Base-by-base conservation (phyloP, 345 rosid species). In the Salix koriyanagi region DNA sequence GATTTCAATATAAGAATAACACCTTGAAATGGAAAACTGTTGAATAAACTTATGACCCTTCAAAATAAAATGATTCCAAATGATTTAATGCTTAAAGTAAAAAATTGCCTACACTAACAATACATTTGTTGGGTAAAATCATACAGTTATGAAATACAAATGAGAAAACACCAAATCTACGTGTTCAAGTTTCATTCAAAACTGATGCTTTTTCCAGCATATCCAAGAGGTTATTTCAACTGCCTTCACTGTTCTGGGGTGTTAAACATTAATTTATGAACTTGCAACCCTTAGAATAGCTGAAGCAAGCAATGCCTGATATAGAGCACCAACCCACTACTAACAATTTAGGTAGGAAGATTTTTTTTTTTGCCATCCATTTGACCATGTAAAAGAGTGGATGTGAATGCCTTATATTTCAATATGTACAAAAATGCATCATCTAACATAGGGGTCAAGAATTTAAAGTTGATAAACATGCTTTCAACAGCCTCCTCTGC, bases 401-500 rank as follows among this genome's bases (percentile, higher is more conserved):
- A n/a, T 23, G 30, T 26, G 19, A 62, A 5, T 23, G 16, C 66
- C 14, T 23, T 6, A 62, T 23, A 26, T 12, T 30, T 62, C 66
- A 62, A 30, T 10, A 62, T 10, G 66, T 26, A 12, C 5, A 62
- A 15, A 62, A 62, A 62, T 25, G 18, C 66, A 62, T 62, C 48
- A 44, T 46, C 18, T 13, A 6, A 41, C 0, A 64, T 7, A 15
- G 42, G 39, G 42, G 28, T 37, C 19, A 36, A 28, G n/a, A 64
- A 34, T 41, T 5, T 44, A 64, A 39, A 67, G 76, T 72, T 62
- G 77, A 32, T 68, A 58, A 70, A 23, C 87, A 75, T 91, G 93
- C 98, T 95, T 84, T 91, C 97, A 83, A 95, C 84, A 64, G 97
- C 81, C 84, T 95, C 99, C 79, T 93, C 94, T 25, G 96, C 74